These are phyloP conservation scores for Cytospora leucostoma DNA, from an alignment of 2,329 filamentous ascomycete species.

Conservation along the genomic window DNA sequence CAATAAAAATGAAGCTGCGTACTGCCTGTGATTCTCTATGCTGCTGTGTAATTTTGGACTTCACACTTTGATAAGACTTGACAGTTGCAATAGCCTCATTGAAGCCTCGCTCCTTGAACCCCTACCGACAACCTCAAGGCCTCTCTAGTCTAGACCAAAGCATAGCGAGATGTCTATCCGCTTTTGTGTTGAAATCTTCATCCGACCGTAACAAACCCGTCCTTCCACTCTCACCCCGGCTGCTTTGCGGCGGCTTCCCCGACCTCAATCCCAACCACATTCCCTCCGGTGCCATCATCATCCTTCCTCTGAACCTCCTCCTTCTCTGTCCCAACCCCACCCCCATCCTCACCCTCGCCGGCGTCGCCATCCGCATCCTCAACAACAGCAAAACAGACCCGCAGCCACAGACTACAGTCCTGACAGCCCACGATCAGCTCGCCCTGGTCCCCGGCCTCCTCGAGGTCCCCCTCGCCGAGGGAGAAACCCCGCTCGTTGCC, in stretches of 20 bases:
- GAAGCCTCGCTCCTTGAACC: not conserved
- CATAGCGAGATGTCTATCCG: not conserved
- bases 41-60: not conserved
- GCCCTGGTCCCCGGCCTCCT: slow-evolving; percentile 58
- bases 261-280: slow-evolving; percentile 35
- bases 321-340: not conserved
- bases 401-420: slow-evolving; percentile 68
- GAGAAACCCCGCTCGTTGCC: slow-evolving; percentile 63
- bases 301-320: too few species aligned
- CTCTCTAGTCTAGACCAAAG: not conserved
- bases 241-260: slow-evolving; percentile 11
- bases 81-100: too few species aligned
- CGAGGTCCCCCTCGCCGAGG: slow-evolving; percentile 60
- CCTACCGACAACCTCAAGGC: not conserved
- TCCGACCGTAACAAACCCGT: not conserved
- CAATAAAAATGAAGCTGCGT: not conserved
- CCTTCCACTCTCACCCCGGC: slow-evolving; percentile 7
- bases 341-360: slow-evolving; percentile 15
- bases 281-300: not conserved
- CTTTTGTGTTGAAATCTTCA: not conserved
- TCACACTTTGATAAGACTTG: not conserved
- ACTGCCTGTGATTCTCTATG: not conserved
- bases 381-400: slow-evolving; percentile 63
- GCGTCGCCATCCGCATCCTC: slow-evolving; percentile 35
- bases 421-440: slow-evolving; percentile 65